Base-by-base conservation (phyloP, 768 basidiomycete genomes). In the Gloeopeniophorella convolvens region DNA sequence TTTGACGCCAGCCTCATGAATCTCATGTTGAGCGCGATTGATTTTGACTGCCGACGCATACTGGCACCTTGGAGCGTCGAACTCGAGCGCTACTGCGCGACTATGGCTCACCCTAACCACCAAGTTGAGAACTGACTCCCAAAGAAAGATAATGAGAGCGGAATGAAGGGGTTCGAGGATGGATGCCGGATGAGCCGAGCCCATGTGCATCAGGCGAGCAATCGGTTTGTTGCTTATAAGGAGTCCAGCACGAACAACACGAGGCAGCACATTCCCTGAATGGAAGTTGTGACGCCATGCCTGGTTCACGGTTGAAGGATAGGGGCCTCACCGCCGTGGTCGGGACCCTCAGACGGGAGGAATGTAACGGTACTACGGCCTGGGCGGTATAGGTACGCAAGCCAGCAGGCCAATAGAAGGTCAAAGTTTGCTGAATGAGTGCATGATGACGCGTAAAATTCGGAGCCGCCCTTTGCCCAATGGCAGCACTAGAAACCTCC, bases 1-100 rank as follows among this genome's bases (percentile, higher is more conserved):
- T 10, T 32, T 42, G 27, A 20, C 5, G 34, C 10, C 16, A 32
- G 32, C 46, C 34, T 53, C 45, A 52, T 23, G 3, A 15, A 42
- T 42, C 51, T 43, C 51, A 46, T 53, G 51, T 48, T 37, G 41
- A 43, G 46, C 42, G 48, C 33, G 46, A 48, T 41, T 39, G 10
- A 27, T 18, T 39, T 48, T 42, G 46, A 42, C 41, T 32, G 28
- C 37, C 43, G 46, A 32, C 34, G 36, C 35, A 47, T 42, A 35
- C 16, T 20, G 35, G 13, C 27, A 52, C 21, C 33, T 30, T 43
- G 15, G 23, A 13, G 18, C 36, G 15, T 7, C 31, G 18, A 35
- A 21, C 18, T 39, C 24, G 31, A 48, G 21, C 20, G 23, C 23
- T 27, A 11, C 30, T 28, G 50, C 28, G 40, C 21, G 24, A 32